These are phyloP conservation scores for Ogataea glucozyma DNA, from an alignment of 805 yeast species.

Conservation along the genomic window DNA sequence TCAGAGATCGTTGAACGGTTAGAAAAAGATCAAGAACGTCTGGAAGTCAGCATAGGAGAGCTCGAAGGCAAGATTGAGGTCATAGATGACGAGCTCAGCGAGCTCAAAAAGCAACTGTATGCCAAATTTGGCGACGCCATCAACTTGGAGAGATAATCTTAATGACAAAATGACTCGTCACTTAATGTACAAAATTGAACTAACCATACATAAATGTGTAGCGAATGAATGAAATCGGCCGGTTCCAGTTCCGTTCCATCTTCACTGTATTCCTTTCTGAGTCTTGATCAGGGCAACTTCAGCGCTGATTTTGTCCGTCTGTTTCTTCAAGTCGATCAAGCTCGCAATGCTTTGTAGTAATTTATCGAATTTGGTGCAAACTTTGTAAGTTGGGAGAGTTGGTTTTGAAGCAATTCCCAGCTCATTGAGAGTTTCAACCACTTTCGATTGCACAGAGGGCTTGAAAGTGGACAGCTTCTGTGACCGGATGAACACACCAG, in stretches of 20 bases:
- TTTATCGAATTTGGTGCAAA: constrained; percentile 75
- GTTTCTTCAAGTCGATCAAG: constrained; percentile 80
- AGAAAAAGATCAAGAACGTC: constrained; percentile 57
- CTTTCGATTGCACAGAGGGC: constrained; percentile 69
- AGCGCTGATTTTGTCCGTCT: constrained; percentile 82
- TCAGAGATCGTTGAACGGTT: constrained; percentile 65
- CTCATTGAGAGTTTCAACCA: constrained; percentile 67
- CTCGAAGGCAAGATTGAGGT: constrained; percentile 49
- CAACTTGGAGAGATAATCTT: constrained; percentile 64
- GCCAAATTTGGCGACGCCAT: constrained; percentile 88
- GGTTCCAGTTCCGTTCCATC: constrained; percentile 12
- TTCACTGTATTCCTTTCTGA: constrained; percentile 31
- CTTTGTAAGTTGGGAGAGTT: constrained; percentile 80
- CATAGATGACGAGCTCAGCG: constrained; percentile 54
- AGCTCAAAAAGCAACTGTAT: constrained; percentile 72
- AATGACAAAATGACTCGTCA: background rate
- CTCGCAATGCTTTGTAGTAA: constrained; percentile 68
- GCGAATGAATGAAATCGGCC: background rate
- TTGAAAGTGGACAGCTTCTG: constrained; percentile 75
- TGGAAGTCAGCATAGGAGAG: constrained; percentile 51
- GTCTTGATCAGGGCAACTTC: constrained; percentile 57
- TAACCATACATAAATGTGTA: constrained; percentile 5
- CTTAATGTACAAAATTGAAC: constrained; percentile 5
- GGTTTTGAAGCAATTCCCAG: constrained; percentile 80
- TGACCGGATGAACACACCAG: constrained; percentile 85